Percentiles rank a stretch among this genome's conserved stretches.
These are phyloP conservation scores for Thelonectria olida DNA, from an alignment of 2,329 filamentous ascomycete species.

Conservation along the genomic window DNA sequence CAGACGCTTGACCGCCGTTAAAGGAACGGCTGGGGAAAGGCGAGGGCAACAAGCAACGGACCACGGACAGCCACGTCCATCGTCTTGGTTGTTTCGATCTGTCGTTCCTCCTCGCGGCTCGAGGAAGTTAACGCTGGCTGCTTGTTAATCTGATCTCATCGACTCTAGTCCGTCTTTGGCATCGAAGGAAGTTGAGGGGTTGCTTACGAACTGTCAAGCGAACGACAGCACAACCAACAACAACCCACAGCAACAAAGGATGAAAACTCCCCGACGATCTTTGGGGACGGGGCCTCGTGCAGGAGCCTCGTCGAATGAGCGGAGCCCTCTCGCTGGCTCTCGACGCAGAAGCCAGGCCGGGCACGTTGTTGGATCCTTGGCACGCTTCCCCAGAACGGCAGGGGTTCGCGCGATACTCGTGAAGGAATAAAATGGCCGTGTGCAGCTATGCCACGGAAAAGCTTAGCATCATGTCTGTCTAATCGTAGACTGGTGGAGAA, in stretches of 20 bases:
- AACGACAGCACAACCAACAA: neutral
- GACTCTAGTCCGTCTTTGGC: neutral
- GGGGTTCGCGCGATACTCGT: neutral
- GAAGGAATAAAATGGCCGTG: neutral
- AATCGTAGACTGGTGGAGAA: slow-evolving; percentile 1
- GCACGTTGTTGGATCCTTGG: slow-evolving; percentile 26
- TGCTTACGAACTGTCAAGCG: neutral
- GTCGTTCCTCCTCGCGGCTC: neutral
- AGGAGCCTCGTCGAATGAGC: neutral
- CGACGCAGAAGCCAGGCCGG: neutral
- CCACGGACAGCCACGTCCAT: neutral
- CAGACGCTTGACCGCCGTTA: neutral
- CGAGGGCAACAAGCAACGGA: neutral
- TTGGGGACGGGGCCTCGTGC: neutral
- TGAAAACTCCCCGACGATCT: neutral
- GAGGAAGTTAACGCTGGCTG: neutral
- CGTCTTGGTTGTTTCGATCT: neutral
- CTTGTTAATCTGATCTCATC: neutral
- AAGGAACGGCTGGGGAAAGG: neutral
- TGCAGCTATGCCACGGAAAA: neutral
- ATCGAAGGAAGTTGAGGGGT: neutral
- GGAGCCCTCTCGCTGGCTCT: neutral
- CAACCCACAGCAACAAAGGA: neutral
- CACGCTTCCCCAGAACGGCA: slow-evolving; percentile 32
- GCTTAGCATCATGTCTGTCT: slow-evolving; percentile 1